Base-by-base conservation (phyloP, 1,284 basidiomycete genomes). In the Athelia psychrophila region DNA sequence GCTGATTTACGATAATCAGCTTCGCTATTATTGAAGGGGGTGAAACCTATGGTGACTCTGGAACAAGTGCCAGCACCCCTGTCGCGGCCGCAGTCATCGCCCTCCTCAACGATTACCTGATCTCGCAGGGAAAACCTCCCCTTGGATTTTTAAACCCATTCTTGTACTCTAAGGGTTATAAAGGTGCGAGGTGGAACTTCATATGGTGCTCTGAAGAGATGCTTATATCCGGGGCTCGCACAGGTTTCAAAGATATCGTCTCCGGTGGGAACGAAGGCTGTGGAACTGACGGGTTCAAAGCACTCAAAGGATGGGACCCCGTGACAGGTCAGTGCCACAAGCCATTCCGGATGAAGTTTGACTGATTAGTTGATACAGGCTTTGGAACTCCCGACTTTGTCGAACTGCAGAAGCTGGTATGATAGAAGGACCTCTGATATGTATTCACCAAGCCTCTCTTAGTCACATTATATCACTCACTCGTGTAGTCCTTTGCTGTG, bases 61-160 rank as follows among this genome's bases (percentile, higher is more conserved):
- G 84, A n/a, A 86, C 84, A 16, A 83, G 80, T 55, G 79, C 79
- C 13, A 30, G 27, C 27, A 30, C 27, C 27, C 27, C 27, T 5
- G 27, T 13, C 5, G 77, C 80, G 47, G 81, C 82, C 4, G 81
- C 68, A n/a, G 69, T 85, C 22, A 71, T 86, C 57, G 60, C 83
- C 3, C 73, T 86, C 36, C 67, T 86, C 32, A 85, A 85, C 56
- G 82, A 85, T 65, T 77, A 74, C 66, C 76, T 77, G 19, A 63
- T 86, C 36, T 69, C 80, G 0, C 61, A 68, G 20, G 76, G 77
- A 48, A 76, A 79, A 60, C 35, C 74, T 4, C 63, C 80, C 1
- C 71, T 86, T 24, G 83, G 83, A 1, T 86, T 85, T 69, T 68
- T 86, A 46, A 85, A 86, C 62, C 83, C 82, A 2, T 66, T 82